Base-by-base conservation (phyloP, 1,284 basidiomycete species). In the Tylopilus orsonianus region DNA sequence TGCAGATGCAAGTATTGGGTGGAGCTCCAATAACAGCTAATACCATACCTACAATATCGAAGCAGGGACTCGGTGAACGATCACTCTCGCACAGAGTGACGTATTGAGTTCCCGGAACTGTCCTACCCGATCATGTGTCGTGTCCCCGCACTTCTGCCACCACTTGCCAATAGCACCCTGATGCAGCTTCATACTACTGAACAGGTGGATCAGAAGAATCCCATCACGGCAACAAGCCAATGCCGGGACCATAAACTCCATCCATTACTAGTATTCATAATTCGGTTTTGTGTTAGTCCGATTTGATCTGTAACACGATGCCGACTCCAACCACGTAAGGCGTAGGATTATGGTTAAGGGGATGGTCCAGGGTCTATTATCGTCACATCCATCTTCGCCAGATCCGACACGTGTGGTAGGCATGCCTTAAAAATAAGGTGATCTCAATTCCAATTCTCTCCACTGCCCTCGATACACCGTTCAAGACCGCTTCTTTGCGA, bases 331-430 rank as follows among this genome's bases (percentile, higher is more conserved):
- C 8, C 16, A 22, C 12, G 23, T 32, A 32, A 19, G 44, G 23
- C 16, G 9, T 23, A 39, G 20, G 27, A 40, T 44, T 5, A 14
- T 10, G 23, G 16, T 41, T 30, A 23, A 44, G 24, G 30, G 33
- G 23, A 43, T 33, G 12, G 30, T 41, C 22, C 41, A 19, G 19
- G 34, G 8, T 10, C 39, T 30, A 30, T 12, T 29, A 18, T 6
- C 18, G 26, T 27, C 22, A 22, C 16, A 23, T 40, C 20, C 16
- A 12, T 34, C 14, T 10, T 34, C 14, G 13, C 30, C 20, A 22
- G 41, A 41, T 29, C 35, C 19, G 9, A 46, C 50, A 55, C 48
- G 54, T 55, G 59, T 50, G 16, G 20, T 2, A n/a, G 13, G 49
- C 44, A 40, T 54, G 59, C 37, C 41, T 16, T 14, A 20, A n/a